phyloP scores from a whole-genome alignment of 2,329 filamentous ascomycete genomes.

The Fusarium sp. region DNA sequence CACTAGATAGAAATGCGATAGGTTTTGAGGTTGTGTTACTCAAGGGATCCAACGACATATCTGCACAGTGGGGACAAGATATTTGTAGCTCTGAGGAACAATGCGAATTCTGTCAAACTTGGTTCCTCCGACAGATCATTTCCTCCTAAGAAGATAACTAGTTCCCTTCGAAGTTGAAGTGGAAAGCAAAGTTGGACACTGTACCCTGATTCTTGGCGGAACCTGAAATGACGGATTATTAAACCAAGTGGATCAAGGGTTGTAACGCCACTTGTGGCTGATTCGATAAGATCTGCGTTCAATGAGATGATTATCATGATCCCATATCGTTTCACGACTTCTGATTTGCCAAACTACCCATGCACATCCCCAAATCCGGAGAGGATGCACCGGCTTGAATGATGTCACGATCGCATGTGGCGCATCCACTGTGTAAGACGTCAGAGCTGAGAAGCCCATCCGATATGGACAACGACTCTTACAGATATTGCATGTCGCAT shows the following conservation, averaged over 20 bases:
- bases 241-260: background rate
- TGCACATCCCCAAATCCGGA: constrained; percentile 22
- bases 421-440: constrained; percentile 25
- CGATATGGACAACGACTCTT: background rate
- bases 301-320: constrained; percentile 17
- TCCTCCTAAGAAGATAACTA: background rate
- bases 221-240: background rate
- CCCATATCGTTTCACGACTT: background rate
- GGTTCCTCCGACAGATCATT: background rate
- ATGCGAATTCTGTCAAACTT: background rate
- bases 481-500: background rate
- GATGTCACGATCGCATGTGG: constrained; percentile 37
- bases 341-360: constrained; percentile 18
- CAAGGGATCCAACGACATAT: too few relatives aligned
- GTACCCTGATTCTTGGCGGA: background rate
- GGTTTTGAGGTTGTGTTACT: background rate
- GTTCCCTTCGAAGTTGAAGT: background rate
- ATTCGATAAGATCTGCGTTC: constrained; percentile 14
- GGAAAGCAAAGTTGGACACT: background rate
- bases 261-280: constrained; percentile 23
- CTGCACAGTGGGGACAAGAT: background rate
- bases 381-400: constrained; percentile 28
- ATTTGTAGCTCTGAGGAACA: background rate
- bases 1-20: background rate
- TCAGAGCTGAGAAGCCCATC: background rate